Conservation (phyloP, 2,329 filamentous ascomycete species). For the Aspergillus costaricaensis region DNA sequence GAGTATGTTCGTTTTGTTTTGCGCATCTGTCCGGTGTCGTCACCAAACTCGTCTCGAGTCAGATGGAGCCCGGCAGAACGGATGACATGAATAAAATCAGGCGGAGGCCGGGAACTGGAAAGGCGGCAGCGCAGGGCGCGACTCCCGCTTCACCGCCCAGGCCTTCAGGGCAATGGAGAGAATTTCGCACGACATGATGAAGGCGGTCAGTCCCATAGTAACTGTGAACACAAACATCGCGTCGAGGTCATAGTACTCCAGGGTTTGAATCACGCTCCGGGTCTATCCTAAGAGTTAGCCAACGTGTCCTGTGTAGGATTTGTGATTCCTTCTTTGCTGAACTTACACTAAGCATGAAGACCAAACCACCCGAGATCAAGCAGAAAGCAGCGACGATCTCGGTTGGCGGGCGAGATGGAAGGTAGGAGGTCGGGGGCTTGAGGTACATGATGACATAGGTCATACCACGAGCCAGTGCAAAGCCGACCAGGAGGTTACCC, state of each 20-base stretch:
- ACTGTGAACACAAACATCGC: slow-evolving; percentile 94
- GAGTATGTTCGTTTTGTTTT: slow-evolving; percentile 10
- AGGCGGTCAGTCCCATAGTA: slow-evolving; percentile 76
- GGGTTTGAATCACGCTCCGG: slow-evolving; percentile 72
- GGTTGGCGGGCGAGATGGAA: slow-evolving; percentile 82
- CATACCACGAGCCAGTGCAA: slow-evolving; percentile 72
- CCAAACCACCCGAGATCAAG: slow-evolving; percentile 79
- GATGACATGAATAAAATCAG: background rate
- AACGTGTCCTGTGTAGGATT: slow-evolving; percentile 8
- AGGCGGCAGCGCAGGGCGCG: slow-evolving; percentile 29
- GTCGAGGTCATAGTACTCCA: slow-evolving; percentile 75
- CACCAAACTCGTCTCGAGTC: background rate
- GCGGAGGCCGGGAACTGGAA: slow-evolving; percentile 32
- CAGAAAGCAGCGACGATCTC: slow-evolving; percentile 88
- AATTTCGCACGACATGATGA: slow-evolving; percentile 84
- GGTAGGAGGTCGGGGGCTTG: slow-evolving; percentile 74
- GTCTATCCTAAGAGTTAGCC: slow-evolving; percentile 53
- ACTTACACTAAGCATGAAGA: slow-evolving; percentile 89
- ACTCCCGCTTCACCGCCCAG: slow-evolving; percentile 65
- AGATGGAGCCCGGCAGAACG: no score
- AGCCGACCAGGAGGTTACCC: slow-evolving; percentile 81
- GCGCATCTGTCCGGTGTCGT: background rate
- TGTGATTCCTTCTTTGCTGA: background rate
- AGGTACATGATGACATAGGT: slow-evolving; percentile 82
- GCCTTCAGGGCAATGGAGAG: slow-evolving; percentile 80